Evolutionary conservation across 192 early-diverging fungal species (phyloP).

Genomic region (Ambispora gerdemannii): DNA sequence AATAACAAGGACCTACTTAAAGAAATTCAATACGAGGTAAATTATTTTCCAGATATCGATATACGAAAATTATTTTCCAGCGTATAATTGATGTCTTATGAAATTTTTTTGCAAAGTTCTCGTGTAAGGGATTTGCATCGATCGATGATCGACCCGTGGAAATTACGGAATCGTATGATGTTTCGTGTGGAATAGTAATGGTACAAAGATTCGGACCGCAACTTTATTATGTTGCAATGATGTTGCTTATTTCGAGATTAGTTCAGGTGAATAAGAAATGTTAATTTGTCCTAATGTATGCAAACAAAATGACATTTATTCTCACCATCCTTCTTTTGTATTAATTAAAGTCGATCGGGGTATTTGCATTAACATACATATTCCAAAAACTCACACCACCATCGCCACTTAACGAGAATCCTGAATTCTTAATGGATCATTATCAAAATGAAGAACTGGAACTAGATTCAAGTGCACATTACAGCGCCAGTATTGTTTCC

Average conservation of each 20-base stretch:
- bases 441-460: not conserved
- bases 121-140: not conserved
- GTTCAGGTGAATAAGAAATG: not conserved
- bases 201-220: slow-evolving; percentile 6
- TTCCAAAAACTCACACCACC: not conserved
- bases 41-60: not conserved
- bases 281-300: not conserved
- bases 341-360: not conserved
- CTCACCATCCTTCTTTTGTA: not conserved
- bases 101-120: not conserved
- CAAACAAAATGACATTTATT: not conserved
- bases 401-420: not conserved
- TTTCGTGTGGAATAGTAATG: not conserved
- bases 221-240: slow-evolving; percentile 2
- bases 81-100: not conserved
- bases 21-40: slow-evolving; percentile 10
- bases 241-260: not conserved
- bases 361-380: not conserved
- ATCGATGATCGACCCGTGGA: not conserved
- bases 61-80: not conserved
- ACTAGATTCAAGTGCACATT: not conserved
- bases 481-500: too few relatives aligned
- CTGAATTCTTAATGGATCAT: not conserved
- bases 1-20: not conserved
- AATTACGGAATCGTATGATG: not conserved